Evolutionary conservation across 768 basidiomycete species (phyloP).

Genomic region (Paxillus involutus): DNA sequence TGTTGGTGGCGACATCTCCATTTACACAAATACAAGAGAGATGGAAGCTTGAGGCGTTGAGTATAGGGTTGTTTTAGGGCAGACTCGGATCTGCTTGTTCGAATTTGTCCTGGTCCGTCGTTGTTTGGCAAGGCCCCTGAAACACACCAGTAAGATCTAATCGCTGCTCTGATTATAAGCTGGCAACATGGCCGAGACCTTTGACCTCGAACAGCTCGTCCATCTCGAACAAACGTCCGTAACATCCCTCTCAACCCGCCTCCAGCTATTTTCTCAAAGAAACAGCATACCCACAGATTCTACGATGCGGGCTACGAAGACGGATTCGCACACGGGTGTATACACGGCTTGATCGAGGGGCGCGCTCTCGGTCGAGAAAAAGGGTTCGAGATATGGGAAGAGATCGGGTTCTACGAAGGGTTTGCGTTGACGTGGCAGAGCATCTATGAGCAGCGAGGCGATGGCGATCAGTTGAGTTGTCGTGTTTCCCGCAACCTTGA

Average conservation of each 20-base stretch:
- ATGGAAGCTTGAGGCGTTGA: no score
- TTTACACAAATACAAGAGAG: no score
- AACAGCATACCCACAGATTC: conserved; percentile 51
- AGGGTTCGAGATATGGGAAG: conserved; percentile 96
- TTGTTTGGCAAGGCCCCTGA: background rate
- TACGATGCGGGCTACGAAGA: conserved; percentile 76
- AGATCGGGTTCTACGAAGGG: conserved; percentile 91
- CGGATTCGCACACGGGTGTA: conserved; percentile 81
- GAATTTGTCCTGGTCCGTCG: background rate
- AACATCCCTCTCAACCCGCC: background rate
- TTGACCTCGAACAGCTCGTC: conserved; percentile 61
- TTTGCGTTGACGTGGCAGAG: conserved; percentile 72
- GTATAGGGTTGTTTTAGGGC: no score
- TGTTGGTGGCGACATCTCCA: no score
- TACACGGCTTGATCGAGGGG: conserved; percentile 91
- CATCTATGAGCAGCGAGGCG: conserved; percentile 40
- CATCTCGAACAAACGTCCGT: conserved; percentile 64
- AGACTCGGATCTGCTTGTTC: no score
- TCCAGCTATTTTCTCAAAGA: conserved; percentile 4
- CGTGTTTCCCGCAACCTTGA: background rate
- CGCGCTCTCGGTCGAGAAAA: conserved; percentile 86
- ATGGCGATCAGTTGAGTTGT: conserved; percentile 48
- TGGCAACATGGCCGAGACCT: conserved; percentile 25
- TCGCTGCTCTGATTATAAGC: no score
- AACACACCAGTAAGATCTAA: background rate